Conservation (phyloP, 805 yeast species). For the Pichia sporocuriosa region DNA sequence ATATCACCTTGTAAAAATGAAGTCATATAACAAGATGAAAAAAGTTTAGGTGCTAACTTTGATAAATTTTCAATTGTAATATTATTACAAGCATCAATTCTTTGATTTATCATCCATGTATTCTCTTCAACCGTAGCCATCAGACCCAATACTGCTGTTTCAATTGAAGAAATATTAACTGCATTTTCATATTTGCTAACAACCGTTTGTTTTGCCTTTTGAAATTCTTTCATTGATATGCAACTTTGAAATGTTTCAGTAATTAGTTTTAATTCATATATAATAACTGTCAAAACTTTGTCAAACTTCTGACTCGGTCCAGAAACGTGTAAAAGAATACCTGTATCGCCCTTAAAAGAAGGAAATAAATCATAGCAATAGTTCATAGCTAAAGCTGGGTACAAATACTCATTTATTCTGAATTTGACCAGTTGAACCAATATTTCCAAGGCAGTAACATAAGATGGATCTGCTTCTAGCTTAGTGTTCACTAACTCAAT, state of each 20-base stretch:
- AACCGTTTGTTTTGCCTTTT: slow-evolving; percentile 41
- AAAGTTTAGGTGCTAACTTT: slow-evolving; percentile 25
- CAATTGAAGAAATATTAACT: slow-evolving; percentile 37
- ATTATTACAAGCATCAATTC: slow-evolving; percentile 51
- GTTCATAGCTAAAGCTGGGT: slow-evolving; percentile 49
- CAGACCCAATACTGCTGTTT: slow-evolving; percentile 43
- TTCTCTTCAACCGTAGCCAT: slow-evolving; percentile 49
- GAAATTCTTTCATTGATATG: slow-evolving; percentile 32
- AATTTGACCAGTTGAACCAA: slow-evolving; percentile 41
- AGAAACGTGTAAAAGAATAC: slow-evolving; percentile 43
- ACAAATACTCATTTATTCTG: slow-evolving; percentile 36
- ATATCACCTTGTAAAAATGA: slow-evolving; percentile 48
- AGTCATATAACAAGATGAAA: slow-evolving; percentile 29
- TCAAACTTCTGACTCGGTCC: slow-evolving; percentile 44
- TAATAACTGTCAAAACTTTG: slow-evolving; percentile 30
- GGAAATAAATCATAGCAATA: slow-evolving; percentile 53
- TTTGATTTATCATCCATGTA: slow-evolving; percentile 47
- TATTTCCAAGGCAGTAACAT: slow-evolving; percentile 47
- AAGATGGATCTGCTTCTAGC: slow-evolving; percentile 30
- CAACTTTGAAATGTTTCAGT: slow-evolving; percentile 8
- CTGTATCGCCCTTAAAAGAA: slow-evolving; percentile 46
- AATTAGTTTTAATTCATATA: slow-evolving; percentile 27
- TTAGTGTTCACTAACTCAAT: slow-evolving; percentile 36
- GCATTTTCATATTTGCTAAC: slow-evolving; percentile 42
- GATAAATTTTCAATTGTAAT: slow-evolving; percentile 33